phyloP scores from a whole-genome alignment of 306 rosid genomes.

The Dryas drummondii region DNA sequence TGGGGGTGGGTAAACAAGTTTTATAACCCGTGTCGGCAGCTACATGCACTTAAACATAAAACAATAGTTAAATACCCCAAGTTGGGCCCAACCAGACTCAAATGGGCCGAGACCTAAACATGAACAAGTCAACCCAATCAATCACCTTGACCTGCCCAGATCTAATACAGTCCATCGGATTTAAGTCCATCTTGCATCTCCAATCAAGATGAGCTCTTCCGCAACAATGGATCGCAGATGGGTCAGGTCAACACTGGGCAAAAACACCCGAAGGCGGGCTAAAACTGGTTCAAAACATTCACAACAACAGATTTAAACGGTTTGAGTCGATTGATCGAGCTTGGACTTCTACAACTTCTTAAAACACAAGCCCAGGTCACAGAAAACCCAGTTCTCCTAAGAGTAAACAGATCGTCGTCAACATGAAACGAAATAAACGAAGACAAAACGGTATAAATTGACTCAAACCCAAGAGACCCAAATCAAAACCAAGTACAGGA shows the following conservation, averaged over 20 bases:
- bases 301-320: slow-evolving; percentile 16
- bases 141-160: slow-evolving; percentile 18
- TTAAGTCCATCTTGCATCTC: slow-evolving; percentile 12
- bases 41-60: too few species aligned
- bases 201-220: slow-evolving; percentile 19
- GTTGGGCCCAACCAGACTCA: slow-evolving; percentile 35
- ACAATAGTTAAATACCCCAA: neutral
- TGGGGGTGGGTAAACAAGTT: neutral
- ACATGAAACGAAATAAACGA: neutral
- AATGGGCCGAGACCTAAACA: slow-evolving; percentile 19
- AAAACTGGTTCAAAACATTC: neutral
- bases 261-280: slow-evolving; percentile 10
- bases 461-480: neutral
- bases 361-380: slow-evolving; percentile 36
- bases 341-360: slow-evolving; percentile 21
- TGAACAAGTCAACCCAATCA: slow-evolving; percentile 21
- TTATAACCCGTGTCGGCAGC: neutral
- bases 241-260: slow-evolving; percentile 28
- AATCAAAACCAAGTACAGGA: neutral
- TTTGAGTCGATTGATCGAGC: slow-evolving; percentile 5
- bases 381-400: neutral
- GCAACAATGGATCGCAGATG: slow-evolving; percentile 26
- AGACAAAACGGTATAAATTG: neutral
- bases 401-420: slow-evolving; percentile 2
- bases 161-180: slow-evolving; percentile 28